Evolutionary conservation across 2,329 filamentous ascomycete genomes (phyloP).

Genomic region (Trichoderma sp.): DNA sequence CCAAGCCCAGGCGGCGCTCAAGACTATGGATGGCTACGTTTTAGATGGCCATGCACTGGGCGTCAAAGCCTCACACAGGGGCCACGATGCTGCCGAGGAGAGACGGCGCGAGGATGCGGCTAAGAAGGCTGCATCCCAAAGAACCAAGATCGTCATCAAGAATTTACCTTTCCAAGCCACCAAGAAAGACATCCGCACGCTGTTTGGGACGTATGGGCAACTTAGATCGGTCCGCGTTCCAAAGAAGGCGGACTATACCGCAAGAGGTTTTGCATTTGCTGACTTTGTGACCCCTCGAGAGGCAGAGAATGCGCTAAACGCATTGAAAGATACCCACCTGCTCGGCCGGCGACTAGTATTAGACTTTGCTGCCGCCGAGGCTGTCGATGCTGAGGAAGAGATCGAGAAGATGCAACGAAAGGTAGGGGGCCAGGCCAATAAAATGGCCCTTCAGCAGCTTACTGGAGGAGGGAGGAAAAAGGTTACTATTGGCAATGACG

Average conservation of each 20-base stretch:
- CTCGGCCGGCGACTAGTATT: slow-evolving; percentile 85
- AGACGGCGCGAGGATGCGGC: slow-evolving; percentile 76
- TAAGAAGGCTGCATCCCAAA: slow-evolving; percentile 72
- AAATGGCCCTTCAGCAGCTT: slow-evolving; percentile 84
- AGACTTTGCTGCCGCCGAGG: slow-evolving; percentile 85
- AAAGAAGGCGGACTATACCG: slow-evolving; percentile 85
- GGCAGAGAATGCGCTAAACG: slow-evolving; percentile 85
- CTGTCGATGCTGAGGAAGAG: slow-evolving; percentile 89
- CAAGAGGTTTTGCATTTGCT: slow-evolving; percentile 94
- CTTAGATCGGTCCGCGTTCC: slow-evolving; percentile 89
- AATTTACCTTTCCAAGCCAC: slow-evolving; percentile 94
- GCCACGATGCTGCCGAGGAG: slow-evolving; percentile 82
- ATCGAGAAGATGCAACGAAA: slow-evolving; percentile 97
- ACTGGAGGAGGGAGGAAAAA: slow-evolving; percentile 80
- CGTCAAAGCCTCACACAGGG: slow-evolving; percentile 84
- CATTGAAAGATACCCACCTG: slow-evolving; percentile 88
- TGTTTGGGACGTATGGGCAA: slow-evolving; percentile 89
- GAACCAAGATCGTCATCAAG: slow-evolving; percentile 95
- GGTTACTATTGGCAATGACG: slow-evolving; percentile 78
- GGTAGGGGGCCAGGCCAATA: slow-evolving; percentile 84
- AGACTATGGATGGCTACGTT: slow-evolving; percentile 82
- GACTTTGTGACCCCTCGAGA: slow-evolving; percentile 91
- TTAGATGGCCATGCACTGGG: slow-evolving; percentile 85
- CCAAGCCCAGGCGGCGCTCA: slow-evolving; percentile 74
- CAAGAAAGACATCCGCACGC: slow-evolving; percentile 83